These are phyloP conservation scores for Pulveroboletus sp. DNA, from an alignment of 1,284 basidiomycete species.

Conservation along the genomic window DNA sequence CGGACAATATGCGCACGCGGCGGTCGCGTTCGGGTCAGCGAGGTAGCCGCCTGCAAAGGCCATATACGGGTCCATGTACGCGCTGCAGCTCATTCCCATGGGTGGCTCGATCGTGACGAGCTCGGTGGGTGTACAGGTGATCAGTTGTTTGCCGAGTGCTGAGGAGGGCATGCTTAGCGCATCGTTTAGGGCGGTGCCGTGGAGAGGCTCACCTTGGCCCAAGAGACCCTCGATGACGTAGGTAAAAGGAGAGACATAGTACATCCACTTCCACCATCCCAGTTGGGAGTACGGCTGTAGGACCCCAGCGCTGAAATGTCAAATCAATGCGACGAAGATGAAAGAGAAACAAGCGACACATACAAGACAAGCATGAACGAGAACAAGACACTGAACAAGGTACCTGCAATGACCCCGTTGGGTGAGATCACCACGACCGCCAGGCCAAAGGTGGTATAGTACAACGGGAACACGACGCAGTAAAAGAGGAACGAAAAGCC, in stretches of 20 bases:
- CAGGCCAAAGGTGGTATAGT: constrained; percentile 54
- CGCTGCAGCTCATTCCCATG: constrained; percentile 55
- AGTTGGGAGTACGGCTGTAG: constrained; percentile 60
- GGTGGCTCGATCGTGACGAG: constrained; percentile 57
- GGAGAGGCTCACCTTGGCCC: constrained; percentile 6
- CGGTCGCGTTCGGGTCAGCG: constrained; percentile 54
- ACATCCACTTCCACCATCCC: constrained; percentile 85
- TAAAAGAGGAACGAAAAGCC: constrained; percentile 56
- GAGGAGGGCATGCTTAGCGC: not conserved
- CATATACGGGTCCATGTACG: constrained; percentile 59
- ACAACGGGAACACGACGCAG: constrained; percentile 49
- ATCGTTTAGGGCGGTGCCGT: not conserved
- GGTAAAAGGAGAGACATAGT: constrained; percentile 34
- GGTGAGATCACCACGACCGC: constrained; percentile 66
- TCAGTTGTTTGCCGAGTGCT: constrained; percentile 49
- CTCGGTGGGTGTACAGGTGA: constrained; percentile 60
- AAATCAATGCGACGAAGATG: constrained; percentile 24
- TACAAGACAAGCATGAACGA: constrained; percentile 42
- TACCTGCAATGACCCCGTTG: constrained; percentile 58
- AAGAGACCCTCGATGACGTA: constrained; percentile 11
- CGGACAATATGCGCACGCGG: constrained; percentile 57
- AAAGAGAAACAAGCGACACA: not conserved
- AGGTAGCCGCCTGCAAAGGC: constrained; percentile 63
- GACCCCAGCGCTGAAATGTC: constrained; percentile 58
- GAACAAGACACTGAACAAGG: constrained; percentile 66